A percentile compares a stretch with the other conserved stretches of the same genome.
Conservation (phyloP, 2,329 filamentous ascomycete species). For the Talaromyces sp. region DNA sequence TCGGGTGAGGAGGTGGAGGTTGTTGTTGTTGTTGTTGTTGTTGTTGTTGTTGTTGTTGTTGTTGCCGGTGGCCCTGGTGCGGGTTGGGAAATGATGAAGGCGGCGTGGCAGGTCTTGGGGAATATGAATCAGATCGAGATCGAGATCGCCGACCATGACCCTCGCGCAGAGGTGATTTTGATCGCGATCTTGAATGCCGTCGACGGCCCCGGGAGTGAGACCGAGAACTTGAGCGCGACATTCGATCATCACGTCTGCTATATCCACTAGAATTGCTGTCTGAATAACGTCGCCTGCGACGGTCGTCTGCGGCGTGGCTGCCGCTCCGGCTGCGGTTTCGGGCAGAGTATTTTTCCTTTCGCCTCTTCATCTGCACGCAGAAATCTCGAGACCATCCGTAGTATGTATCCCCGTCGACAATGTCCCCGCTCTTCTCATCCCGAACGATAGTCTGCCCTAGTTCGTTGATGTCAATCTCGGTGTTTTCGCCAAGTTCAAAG, state of each 20-base stretch:
- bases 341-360: constrained; percentile 28
- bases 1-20: constrained; percentile 12
- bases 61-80: constrained; percentile 8
- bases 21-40: constrained; percentile 1
- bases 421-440: constrained; percentile 62
- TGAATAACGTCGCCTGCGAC: constrained; percentile 37
- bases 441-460: constrained; percentile 64
- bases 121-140: constrained; percentile 28
- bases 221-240: constrained; percentile 26
- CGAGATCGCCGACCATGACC: constrained; percentile 16
- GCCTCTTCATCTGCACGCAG: constrained; percentile 71
- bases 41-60: background rate
- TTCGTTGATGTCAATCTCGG: constrained; percentile 62
- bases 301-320: constrained; percentile 23
- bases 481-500: constrained; percentile 43
- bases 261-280: constrained; percentile 28
- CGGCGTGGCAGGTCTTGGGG: constrained; percentile 22
- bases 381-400: constrained; percentile 83
- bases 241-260: constrained; percentile 19
- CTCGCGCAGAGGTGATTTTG: constrained; percentile 13
- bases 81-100: constrained; percentile 15
- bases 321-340: constrained; percentile 34
- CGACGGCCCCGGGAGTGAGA: constrained; percentile 16
- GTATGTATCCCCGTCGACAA: constrained; percentile 66
- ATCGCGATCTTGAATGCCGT: constrained; percentile 23